Percentiles rank a stretch among this genome's conserved stretches.
These are phyloP conservation scores for Alternaria alternata DNA, from an alignment of 2,329 filamentous ascomycete species.

Conservation along the genomic window DNA sequence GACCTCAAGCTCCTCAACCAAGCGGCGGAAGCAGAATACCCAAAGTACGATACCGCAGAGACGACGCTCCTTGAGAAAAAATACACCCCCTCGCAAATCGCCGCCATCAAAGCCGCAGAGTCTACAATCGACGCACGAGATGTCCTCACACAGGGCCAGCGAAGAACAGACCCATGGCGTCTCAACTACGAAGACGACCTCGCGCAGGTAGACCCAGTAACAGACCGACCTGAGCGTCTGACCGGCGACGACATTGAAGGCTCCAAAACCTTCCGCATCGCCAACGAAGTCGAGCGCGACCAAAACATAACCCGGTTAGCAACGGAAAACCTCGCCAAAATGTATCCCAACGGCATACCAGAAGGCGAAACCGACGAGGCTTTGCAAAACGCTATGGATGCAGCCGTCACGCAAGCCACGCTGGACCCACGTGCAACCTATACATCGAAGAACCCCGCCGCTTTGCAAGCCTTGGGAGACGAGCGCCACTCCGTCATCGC, in stretches of 20 bases:
- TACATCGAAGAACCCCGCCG: constrained; percentile 60
- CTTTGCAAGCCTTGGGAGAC: constrained; percentile 58
- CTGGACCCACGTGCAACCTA: constrained; percentile 56
- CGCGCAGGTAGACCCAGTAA: constrained; percentile 75
- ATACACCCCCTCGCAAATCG: constrained; percentile 83
- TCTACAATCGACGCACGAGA: constrained; percentile 77
- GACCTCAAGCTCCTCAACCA: constrained; percentile 49
- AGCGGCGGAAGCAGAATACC: constrained; percentile 54
- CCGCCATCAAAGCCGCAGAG: constrained; percentile 83
- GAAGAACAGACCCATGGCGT: constrained; percentile 75
- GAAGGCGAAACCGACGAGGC: constrained; percentile 34
- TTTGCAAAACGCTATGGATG: constrained; percentile 39
- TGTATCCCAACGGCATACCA: constrained; percentile 48
- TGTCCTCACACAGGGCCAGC: constrained; percentile 73
- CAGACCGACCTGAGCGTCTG: constrained; percentile 67
- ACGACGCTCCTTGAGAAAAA: constrained; percentile 62
- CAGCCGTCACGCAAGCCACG: constrained; percentile 44
- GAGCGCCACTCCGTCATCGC: constrained; percentile 56
- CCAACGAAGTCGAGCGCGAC: constrained; percentile 45
- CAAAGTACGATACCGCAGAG: constrained; percentile 67
- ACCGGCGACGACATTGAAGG: constrained; percentile 32
- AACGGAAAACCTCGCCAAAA: constrained; percentile 46
- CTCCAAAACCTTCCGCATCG: constrained; percentile 32
- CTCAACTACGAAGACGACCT: constrained; percentile 79
- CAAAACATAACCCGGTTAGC: constrained; percentile 43